phyloP scores from a whole-genome alignment of 1,284 basidiomycete genomes.

The Marasmius sp. region DNA sequence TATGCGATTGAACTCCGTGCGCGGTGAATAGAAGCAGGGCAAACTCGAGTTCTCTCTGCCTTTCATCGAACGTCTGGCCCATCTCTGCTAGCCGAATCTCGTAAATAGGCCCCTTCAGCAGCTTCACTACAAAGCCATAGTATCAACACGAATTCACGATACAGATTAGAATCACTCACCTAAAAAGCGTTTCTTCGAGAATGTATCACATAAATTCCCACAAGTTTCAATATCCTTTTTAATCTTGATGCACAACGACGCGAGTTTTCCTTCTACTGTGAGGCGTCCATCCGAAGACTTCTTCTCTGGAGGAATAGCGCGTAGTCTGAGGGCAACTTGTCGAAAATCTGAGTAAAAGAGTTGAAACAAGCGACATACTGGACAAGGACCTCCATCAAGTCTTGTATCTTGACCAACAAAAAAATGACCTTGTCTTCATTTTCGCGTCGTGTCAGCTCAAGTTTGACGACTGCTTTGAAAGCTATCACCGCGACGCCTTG shows the following conservation, averaged over 20 bases:
- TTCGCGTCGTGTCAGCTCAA: conserved; percentile 27
- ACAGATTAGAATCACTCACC: conserved; percentile 14
- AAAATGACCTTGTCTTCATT: conserved; percentile 28
- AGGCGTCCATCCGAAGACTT: conserved; percentile 5
- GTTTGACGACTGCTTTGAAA: conserved; percentile 29
- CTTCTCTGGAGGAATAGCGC: conserved; percentile 9
- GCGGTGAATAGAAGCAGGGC: conserved; percentile 16
- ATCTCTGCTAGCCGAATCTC: conserved; percentile 15
- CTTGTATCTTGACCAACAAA: conserved; percentile 25
- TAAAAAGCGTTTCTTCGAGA: conserved; percentile 22
- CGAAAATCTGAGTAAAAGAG: not conserved
- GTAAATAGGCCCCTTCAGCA: conserved; percentile 20
- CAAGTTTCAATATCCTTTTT: conserved; percentile 21
- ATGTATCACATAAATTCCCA: conserved; percentile 21
- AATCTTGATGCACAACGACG: conserved; percentile 14
- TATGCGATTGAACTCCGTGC: conserved; percentile 4
- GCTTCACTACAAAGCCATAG: conserved; percentile 11
- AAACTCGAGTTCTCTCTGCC: conserved; percentile 15
- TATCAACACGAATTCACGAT: not conserved
- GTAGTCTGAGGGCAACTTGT: conserved; percentile 8
- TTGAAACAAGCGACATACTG: conserved; percentile 15
- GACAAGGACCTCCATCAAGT: conserved; percentile 26
- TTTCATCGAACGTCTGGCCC: conserved; percentile 12
- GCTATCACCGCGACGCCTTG: conserved; percentile 26
- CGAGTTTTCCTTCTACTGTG: conserved; percentile 16